A percentile compares a stretch with the other conserved stretches of the same genome.
Conservation (phyloP, 2,329 filamentous ascomycete species). For the Coleophoma cylindrospora region DNA sequence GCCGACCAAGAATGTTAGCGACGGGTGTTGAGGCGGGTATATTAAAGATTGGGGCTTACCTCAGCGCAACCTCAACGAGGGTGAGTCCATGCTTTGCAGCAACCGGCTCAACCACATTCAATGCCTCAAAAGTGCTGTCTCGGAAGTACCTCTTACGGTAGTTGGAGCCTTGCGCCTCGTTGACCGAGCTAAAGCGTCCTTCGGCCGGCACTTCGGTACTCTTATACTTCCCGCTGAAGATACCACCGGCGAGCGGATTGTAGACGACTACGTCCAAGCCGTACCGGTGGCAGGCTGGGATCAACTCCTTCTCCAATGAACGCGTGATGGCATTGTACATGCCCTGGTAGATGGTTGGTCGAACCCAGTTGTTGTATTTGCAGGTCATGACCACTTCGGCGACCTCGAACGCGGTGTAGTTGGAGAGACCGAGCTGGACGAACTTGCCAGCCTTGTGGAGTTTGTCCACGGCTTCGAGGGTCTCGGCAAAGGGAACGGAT, state of each 20-base stretch:
- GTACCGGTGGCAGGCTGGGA: slow-evolving; percentile 69
- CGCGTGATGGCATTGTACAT: slow-evolving; percentile 84
- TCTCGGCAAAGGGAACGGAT: slow-evolving; percentile 71
- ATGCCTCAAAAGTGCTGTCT: slow-evolving; percentile 55
- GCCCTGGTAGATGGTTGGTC: slow-evolving; percentile 76
- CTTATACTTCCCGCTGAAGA: slow-evolving; percentile 67
- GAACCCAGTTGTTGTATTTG: slow-evolving; percentile 75
- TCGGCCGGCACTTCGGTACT: slow-evolving; percentile 51
- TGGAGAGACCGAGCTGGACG: slow-evolving; percentile 71
- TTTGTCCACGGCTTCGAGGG: slow-evolving; percentile 71
- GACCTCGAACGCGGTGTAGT: slow-evolving; percentile 84
- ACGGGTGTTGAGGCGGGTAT: background rate
- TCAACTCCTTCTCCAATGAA: slow-evolving; percentile 68
- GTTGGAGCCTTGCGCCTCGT: slow-evolving; percentile 34
- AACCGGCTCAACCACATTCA: slow-evolving; percentile 53
- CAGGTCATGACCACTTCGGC: slow-evolving; percentile 79
- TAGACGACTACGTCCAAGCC: slow-evolving; percentile 76
- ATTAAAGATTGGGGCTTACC: slow-evolving; percentile 17
- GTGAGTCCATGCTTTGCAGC: slow-evolving; percentile 54
- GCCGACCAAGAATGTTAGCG: background rate
- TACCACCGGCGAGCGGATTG: slow-evolving; percentile 75
- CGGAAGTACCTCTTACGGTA: slow-evolving; percentile 60
- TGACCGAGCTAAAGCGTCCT: slow-evolving; percentile 63
- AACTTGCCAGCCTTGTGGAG: slow-evolving; percentile 83
- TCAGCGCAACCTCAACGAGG: slow-evolving; percentile 53